Conservation (phyloP, 768 basidiomycete genomes). For the Tricholoma furcatifolium region DNA sequence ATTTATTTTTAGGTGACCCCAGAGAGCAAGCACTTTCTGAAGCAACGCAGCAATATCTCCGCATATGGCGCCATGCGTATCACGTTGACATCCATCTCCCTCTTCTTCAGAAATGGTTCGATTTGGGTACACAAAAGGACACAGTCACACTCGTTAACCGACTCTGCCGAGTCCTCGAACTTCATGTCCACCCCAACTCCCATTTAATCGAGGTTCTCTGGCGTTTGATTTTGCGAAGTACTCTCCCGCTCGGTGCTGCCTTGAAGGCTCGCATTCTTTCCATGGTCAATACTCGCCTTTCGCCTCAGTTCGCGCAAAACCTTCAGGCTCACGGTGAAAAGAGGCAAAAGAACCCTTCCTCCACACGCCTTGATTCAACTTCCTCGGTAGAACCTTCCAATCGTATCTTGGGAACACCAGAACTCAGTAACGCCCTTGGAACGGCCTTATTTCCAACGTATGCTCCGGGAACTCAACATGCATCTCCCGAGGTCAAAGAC, state of each 20-base stretch:
- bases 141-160: slow-evolving; percentile 30
- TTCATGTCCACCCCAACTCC: slow-evolving; percentile 29
- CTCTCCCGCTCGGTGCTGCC: slow-evolving; percentile 20
- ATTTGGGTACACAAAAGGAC: slow-evolving; percentile 22
- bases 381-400: not conserved
- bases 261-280: slow-evolving; percentile 34
- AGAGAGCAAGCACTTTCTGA: slow-evolving; percentile 21
- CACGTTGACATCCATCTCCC: slow-evolving; percentile 45
- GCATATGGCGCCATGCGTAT: slow-evolving; percentile 34
- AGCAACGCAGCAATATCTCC: slow-evolving; percentile 40
- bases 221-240: slow-evolving; percentile 31
- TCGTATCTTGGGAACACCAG: slow-evolving; percentile 5
- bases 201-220: slow-evolving; percentile 42
- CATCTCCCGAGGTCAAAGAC: slow-evolving; percentile 10
- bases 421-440: slow-evolving; percentile 21
- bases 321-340: not conserved
- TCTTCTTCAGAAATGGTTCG: slow-evolving; percentile 43
- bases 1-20: slow-evolving; percentile 17
- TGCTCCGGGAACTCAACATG: not conserved
- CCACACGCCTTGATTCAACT: not conserved
- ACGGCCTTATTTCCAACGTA: slow-evolving; percentile 25
- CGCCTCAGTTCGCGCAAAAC: not conserved
- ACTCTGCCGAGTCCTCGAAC: slow-evolving; percentile 36
- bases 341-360: not conserved
- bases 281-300: slow-evolving; percentile 33